A percentile compares a stretch with the other conserved stretches of the same genome.
phyloP scores from a whole-genome alignment of 1,284 basidiomycete genomes.

The Sphaerobolus stellatus region DNA sequence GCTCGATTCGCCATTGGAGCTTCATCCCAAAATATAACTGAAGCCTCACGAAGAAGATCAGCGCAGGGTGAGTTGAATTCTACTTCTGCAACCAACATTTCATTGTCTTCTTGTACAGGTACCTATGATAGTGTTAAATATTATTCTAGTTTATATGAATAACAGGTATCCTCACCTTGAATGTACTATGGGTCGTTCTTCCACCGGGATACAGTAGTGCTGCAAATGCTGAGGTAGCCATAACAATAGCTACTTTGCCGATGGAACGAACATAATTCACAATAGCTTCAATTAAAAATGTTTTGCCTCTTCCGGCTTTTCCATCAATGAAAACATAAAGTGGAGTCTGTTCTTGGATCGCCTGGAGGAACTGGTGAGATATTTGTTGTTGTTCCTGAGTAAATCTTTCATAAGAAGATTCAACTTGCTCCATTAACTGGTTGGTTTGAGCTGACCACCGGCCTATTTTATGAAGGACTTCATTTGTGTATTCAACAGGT shows the following conservation, averaged over 20 bases:
- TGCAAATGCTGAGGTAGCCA: constrained; percentile 39
- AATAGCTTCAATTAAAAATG: constrained; percentile 34
- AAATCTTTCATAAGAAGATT: no score
- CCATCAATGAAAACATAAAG: constrained; percentile 37
- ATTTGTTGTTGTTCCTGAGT: constrained; percentile 32
- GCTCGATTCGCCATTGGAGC: constrained; percentile 40
- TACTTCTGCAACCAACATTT: constrained; percentile 31
- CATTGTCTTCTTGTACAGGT: constrained; percentile 35
- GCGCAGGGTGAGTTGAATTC: constrained; percentile 25
- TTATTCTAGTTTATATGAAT: constrained; percentile 14
- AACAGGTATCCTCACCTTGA: constrained; percentile 27
- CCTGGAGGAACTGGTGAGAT: constrained; percentile 27
- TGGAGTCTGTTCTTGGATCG: constrained; percentile 19
- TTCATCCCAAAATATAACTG: constrained; percentile 39
- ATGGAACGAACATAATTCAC: constrained; percentile 30
- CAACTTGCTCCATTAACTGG: no score
- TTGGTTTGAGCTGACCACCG: no score
- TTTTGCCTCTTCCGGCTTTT: constrained; percentile 42
- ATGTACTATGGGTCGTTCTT: constrained; percentile 37
- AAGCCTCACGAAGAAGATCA: constrained; percentile 31
- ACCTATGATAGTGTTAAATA: no score
- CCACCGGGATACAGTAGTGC: constrained; percentile 42
- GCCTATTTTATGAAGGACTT: no score
- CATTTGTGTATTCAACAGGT: no score
- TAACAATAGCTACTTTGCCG: constrained; percentile 33